Base-by-base conservation (phyloP, 805 yeast species). In the Saccharomycopsis microspora region DNA sequence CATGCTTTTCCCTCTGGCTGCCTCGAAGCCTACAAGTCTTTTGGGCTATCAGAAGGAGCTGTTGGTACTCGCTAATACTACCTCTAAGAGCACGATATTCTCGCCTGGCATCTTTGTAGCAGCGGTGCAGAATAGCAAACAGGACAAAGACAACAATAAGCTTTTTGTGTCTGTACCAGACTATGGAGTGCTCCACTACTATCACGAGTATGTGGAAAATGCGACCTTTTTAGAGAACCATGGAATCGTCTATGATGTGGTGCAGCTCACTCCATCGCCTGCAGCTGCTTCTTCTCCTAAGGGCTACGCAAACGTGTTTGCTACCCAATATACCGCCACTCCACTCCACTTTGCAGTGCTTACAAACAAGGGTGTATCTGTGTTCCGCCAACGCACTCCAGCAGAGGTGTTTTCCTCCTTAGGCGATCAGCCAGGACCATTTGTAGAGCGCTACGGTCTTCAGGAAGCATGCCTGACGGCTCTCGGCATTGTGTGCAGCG, bases 401-500 rank as follows among this genome's bases (percentile, higher is more conserved):
- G 89, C 82, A 60, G 75, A 82, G 60, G 74, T 87, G 4, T 73
- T 90, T 54, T 83, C 82, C 58, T 64, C 82, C 0, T 66, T 85
- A 48, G 77, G 80, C 44, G 89, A 82, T 38, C 79, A 83, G 27
- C 75, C 85, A 45, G 72, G 79, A 45, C 74, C 80, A 45, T 86
- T 86, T 59, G 77, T 82, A 11, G 74, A 76, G 43, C 82, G 84
- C 47, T 88, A 87, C 61, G 97, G 97, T 4, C 74, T 81, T 45
- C 80, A 85, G 45, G 98, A 94, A 62, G 81, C 95, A 3, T 90
- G 97, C 59, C 82, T 96, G 0, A 80, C 93, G 1, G 84, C 96
- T 7, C 69, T 93, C 44, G 83, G 84, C 54, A 78, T 87, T 45
- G 85, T 96, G 1, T 84, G 95, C 58, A 80, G 85, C 48, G 76